phyloP scores from a whole-genome alignment of 768 basidiomycete genomes.

The Russula vinacea region DNA sequence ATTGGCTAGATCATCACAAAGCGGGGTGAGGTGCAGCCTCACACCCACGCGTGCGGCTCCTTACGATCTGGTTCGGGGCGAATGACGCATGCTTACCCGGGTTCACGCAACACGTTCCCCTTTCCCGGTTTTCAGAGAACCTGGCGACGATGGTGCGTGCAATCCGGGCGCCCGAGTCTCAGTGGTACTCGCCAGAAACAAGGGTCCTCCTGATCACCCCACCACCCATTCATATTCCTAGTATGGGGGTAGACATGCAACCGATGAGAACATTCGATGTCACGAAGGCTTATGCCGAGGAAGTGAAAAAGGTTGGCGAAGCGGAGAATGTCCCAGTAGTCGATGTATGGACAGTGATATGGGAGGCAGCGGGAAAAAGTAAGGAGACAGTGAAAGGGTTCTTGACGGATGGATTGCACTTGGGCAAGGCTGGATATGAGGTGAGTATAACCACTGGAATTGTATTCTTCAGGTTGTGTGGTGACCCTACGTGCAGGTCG shows the following conservation, averaged over 20 bases:
- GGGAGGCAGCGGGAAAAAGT: constrained; percentile 64
- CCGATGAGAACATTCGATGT: constrained; percentile 61
- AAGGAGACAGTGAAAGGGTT: constrained; percentile 51
- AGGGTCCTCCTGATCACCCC: constrained; percentile 79
- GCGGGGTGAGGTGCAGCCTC: constrained; percentile 43
- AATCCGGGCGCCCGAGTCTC: constrained; percentile 59
- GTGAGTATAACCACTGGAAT: constrained; percentile 41
- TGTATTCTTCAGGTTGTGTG: not conserved
- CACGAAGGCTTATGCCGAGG: constrained; percentile 68
- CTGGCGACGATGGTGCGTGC: constrained; percentile 58
- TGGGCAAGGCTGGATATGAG: constrained; percentile 70
- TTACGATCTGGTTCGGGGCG: constrained; percentile 86
- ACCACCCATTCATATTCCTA: constrained; percentile 71
- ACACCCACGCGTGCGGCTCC: constrained; percentile 59
- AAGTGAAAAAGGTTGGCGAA: constrained; percentile 57
- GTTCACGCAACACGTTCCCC: constrained; percentile 73
- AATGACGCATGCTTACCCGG: constrained; percentile 77
- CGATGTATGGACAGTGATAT: constrained; percentile 74
- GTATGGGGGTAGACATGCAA: constrained; percentile 50
- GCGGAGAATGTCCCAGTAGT: constrained; percentile 57
- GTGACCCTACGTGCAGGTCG: constrained; percentile 44
- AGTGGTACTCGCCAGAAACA: constrained; percentile 66
- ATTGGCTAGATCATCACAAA: constrained; percentile 55
- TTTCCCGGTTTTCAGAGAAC: constrained; percentile 61
- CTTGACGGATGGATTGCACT: constrained; percentile 76